Base-by-base conservation (phyloP, 2,329 filamentous ascomycete genomes). In the Pseudocercospora macadamiae region DNA sequence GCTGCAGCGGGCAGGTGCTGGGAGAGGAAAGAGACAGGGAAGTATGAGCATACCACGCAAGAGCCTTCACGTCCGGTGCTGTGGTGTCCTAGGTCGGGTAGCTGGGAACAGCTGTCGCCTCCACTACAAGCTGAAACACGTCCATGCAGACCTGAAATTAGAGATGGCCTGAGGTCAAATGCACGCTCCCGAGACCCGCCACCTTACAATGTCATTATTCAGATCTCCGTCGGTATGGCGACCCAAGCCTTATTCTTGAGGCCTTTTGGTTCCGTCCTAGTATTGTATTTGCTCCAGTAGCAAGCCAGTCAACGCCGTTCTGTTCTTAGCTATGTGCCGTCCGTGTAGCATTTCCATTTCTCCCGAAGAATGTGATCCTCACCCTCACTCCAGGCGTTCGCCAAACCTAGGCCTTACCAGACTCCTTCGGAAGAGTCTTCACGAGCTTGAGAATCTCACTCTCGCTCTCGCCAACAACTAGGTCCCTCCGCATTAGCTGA, bases 361-460 rank as follows among this genome's bases (percentile, higher is more conserved):
- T n/a, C n/a, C n/a, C n/a, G n/a, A n/a, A n/a, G n/a, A n/a, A n/a
- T n/a, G n/a, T n/a, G n/a, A n/a, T n/a, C n/a, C n/a, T n/a, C n/a
- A n/a, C n/a, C n/a, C n/a, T n/a, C n/a, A n/a, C n/a, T n/a, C n/a
- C n/a, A n/a, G n/a, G n/a, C n/a, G n/a, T n/a, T n/a, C n/a, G n/a
- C n/a, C n/a, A n/a, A n/a, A n/a, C n/a, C n/a, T n/a, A n/a, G n/a
- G n/a, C n/a, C n/a, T n/a, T 18, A 23, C n/a, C 42, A n/a, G 62
- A 65, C 66, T 79, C 74, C 64, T 80, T 76, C 8, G 81, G 77
- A 55, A 86, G 74, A 57, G 84, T 80, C 59, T 86, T 84, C 53
- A 97, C 76, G 76, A 96, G 82, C 76, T 89, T 91, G 71, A 96
- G 76, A 61, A 97, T 97, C 78, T 93, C 89, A 14, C 91, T 96